Evolutionary conservation across 1,284 basidiomycete genomes (phyloP).

Genomic region (Trichosporon faecale): DNA sequence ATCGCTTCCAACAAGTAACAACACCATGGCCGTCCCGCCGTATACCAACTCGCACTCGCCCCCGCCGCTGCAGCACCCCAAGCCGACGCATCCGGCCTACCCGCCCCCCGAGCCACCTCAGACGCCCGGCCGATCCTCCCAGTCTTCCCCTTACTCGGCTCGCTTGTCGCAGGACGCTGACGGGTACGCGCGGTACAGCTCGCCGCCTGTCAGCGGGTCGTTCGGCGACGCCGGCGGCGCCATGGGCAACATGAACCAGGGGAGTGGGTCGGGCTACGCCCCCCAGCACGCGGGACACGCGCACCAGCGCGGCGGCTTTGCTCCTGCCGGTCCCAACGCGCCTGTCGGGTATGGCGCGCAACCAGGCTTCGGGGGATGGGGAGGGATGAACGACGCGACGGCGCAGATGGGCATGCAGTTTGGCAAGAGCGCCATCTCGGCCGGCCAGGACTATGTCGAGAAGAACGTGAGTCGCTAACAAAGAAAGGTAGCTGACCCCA

Average conservation of each 20-base stretch:
- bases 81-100: constrained; percentile 82
- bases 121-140: constrained; percentile 58
- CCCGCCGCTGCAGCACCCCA: constrained; percentile 79
- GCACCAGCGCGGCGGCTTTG: constrained; percentile 11
- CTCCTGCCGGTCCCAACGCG: constrained; percentile 17
- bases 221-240: constrained; percentile 9
- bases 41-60: constrained; percentile 60
- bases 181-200: constrained; percentile 50
- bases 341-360: constrained; percentile 20
- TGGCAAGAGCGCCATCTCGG: constrained; percentile 83
- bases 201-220: constrained; percentile 45
- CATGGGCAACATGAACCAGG: constrained; percentile 16
- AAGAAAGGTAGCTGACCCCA: constrained; percentile 48
- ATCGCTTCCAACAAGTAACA: background rate
- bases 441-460: constrained; percentile 93
- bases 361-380: constrained; percentile 35
- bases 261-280: constrained; percentile 8
- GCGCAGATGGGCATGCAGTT: constrained; percentile 96
- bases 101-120: constrained; percentile 78
- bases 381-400: constrained; percentile 78
- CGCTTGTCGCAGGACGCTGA: constrained; percentile 53
- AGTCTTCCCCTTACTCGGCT: constrained; percentile 46
- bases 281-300: constrained; percentile 12
- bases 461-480: constrained; percentile 75
- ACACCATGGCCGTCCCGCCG: constrained; percentile 37